Evolutionary conservation across 2,329 filamentous ascomycete genomes (phyloP).

Genomic region (Ploettnerulaceae sp.): DNA sequence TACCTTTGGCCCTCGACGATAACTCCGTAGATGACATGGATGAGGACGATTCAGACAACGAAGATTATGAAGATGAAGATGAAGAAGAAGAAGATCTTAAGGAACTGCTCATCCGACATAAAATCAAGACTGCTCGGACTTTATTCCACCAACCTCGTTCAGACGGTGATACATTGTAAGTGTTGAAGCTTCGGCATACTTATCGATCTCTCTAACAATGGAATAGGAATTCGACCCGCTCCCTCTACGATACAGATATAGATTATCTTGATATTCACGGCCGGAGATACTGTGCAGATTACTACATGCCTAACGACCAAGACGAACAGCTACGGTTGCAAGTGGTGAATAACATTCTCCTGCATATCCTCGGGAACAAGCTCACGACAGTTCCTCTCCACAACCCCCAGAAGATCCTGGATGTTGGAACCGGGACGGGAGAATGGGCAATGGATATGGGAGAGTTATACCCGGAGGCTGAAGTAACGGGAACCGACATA

Average conservation of each 20-base stretch:
- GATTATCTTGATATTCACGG: slow-evolving; percentile 44
- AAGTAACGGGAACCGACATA: slow-evolving; percentile 56
- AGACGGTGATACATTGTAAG: slow-evolving; percentile 26
- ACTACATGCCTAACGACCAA: slow-evolving; percentile 35
- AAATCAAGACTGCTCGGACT: slow-evolving; percentile 12
- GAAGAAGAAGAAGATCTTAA: slow-evolving; percentile 13
- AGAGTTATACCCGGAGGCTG: slow-evolving; percentile 41
- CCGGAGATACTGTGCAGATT: slow-evolving; percentile 45
- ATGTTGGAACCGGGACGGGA: slow-evolving; percentile 54
- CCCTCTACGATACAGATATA: slow-evolving; percentile 31
- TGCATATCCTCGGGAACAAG: slow-evolving; percentile 26
- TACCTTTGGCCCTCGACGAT: slow-evolving; percentile 14
- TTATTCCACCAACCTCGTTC: slow-evolving; percentile 18
- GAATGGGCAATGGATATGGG: slow-evolving; percentile 60
- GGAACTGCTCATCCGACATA: slow-evolving; percentile 8
- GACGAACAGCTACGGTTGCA: slow-evolving; percentile 31
- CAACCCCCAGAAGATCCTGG: slow-evolving; percentile 40
- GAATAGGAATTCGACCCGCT: slow-evolving; percentile 32
- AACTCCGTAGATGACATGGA: slow-evolving; percentile 5
- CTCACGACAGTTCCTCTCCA: slow-evolving; percentile 33
- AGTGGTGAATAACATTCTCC: slow-evolving; percentile 29
- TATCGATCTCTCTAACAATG: background rate
- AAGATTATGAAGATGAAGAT: slow-evolving; percentile 3
- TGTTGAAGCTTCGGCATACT: background rate
- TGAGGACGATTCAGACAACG: background rate